phyloP scores from a whole-genome alignment of 2,329 filamentous ascomycete genomes.

The Clonostachys byssicola region DNA sequence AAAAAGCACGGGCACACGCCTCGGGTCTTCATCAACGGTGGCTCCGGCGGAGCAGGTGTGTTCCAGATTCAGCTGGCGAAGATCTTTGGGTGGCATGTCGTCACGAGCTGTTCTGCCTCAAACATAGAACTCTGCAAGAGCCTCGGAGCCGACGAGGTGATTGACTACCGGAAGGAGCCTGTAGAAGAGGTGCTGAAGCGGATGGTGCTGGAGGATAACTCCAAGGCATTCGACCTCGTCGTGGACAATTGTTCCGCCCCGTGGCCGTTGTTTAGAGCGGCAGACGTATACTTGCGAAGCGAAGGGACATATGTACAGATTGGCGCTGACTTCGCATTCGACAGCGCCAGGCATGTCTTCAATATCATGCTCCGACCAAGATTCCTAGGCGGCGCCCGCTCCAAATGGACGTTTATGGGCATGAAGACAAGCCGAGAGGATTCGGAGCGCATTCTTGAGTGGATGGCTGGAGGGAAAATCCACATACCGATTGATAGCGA shows the following conservation, averaged over 20 bases:
- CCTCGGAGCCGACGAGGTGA: constrained; percentile 28
- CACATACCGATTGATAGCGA: constrained; percentile 11
- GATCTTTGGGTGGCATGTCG: constrained; percentile 22
- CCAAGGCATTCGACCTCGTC: constrained; percentile 12
- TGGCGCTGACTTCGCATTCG: constrained; percentile 1
- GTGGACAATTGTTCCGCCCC: constrained; percentile 16
- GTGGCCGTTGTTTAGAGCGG: constrained; percentile 12
- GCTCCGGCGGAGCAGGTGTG: constrained; percentile 27
- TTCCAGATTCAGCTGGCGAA: constrained; percentile 31
- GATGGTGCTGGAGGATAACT: neutral
- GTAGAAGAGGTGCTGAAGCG: neutral
- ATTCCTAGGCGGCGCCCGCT: neutral
- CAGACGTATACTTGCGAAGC: constrained; percentile 7
- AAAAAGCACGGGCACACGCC: constrained; percentile 22
- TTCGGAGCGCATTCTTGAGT: constrained; percentile 8
- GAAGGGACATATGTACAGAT: constrained; percentile 13
- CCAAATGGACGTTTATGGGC: neutral
- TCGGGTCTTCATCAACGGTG: constrained; percentile 19
- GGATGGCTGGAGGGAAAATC: constrained; percentile 17
- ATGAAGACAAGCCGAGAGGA: constrained; percentile 4
- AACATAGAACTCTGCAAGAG: constrained; percentile 23
- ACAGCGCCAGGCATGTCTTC: constrained; percentile 6
- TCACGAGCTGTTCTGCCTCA: constrained; percentile 21
- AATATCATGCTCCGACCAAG: constrained; percentile 8
- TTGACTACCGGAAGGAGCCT: constrained; percentile 23